These are phyloP conservation scores for Sporothrix dimorphospora DNA, from an alignment of 2,329 filamentous ascomycete species.

Conservation along the genomic window DNA sequence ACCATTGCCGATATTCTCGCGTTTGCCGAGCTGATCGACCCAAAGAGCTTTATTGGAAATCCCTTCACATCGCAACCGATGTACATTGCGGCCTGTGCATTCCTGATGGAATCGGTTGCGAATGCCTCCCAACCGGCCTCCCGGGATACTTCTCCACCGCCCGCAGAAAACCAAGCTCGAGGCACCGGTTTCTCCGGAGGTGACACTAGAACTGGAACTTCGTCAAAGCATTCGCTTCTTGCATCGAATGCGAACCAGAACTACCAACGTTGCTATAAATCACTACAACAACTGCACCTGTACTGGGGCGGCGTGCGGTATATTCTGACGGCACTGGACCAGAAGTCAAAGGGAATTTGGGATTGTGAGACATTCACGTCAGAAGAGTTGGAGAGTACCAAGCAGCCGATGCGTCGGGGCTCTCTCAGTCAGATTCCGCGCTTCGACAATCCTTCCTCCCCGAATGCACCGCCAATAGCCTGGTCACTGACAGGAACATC, in stretches of 20 bases:
- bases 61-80: slow-evolving; percentile 90
- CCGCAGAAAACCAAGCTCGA: slow-evolving; percentile 21
- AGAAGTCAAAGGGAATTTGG: slow-evolving; percentile 84
- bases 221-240: slow-evolving; percentile 71
- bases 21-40: slow-evolving; percentile 83
- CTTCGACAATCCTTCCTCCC: slow-evolving; percentile 53
- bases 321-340: slow-evolving; percentile 82
- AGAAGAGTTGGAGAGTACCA: slow-evolving; percentile 78
- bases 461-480: slow-evolving; percentile 64
- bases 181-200: not conserved
- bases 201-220: slow-evolving; percentile 35
- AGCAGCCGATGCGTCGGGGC: slow-evolving; percentile 51
- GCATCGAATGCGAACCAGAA: slow-evolving; percentile 83
- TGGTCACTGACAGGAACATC: slow-evolving; percentile 89
- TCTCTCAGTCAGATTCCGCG: slow-evolving; percentile 51
- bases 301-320: slow-evolving; percentile 90
- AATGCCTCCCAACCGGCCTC: slow-evolving; percentile 70
- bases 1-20: slow-evolving; percentile 87
- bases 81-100: slow-evolving; percentile 88
- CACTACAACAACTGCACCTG: slow-evolving; percentile 74
- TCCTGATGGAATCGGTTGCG: slow-evolving; percentile 78
- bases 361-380: slow-evolving; percentile 69
- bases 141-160: slow-evolving; percentile 57
- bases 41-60: slow-evolving; percentile 83
- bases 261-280: slow-evolving; percentile 85